These are phyloP conservation scores for maize (Zea mays) DNA, from an alignment of 176 grass and related monocot genomes.

Conservation along the genomic window Zm-B73-REFERENCE-NAM-5.0 NC_050101.1:170732501-170733000, in stretches of 20 bases:
- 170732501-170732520: neutral
- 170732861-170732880: conserved; percentile 92
- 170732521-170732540: neutral
- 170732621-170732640: conserved; percentile 55
- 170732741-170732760: conserved; percentile 61
- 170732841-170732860: conserved; percentile 52
- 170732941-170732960: conserved; percentile 84
- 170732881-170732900: conserved; percentile 98
- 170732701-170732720: conserved; percentile 46
- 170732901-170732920: conserved; percentile 94
- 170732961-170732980: conserved; percentile 79
- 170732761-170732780: conserved; percentile 59
- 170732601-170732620: conserved; percentile 9
- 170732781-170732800: conserved; percentile 53
- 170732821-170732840: conserved; percentile 44
- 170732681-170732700: conserved; percentile 78
- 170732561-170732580: neutral
- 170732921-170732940: conserved; percentile 84
- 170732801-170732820: conserved; percentile 48
- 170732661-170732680: conserved; percentile 88
- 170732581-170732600: neutral
- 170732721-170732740: conserved; percentile 50
- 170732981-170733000: conserved; percentile 65
- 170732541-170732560: neutral
- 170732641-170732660: conserved; percentile 99